Evolutionary conservation across 768 basidiomycete genomes (phyloP), one percentile per base, ranked within the genome.

Genomic region (Tremella mesenterica): DNA sequence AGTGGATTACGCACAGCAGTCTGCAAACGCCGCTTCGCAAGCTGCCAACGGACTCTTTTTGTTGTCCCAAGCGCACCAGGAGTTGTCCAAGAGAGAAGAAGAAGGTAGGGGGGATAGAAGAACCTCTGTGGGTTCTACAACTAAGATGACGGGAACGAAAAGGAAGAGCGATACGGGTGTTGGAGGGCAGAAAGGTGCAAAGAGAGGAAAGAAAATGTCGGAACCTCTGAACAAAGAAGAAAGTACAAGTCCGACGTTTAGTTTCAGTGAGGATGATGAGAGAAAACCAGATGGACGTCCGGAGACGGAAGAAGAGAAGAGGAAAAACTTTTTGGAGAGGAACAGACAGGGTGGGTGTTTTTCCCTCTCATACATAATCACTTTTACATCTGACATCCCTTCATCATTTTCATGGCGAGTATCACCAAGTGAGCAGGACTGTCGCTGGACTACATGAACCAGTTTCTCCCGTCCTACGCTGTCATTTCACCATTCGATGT

Each of bases 301-400:
- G 21, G 90, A 95, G 78, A 96, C 93, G 0, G 95, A 99, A 72
- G 95, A 97, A 73, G 95, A 97, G 70, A 99, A 99, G 75, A 79
- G 95, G 36, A 83, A 81, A 74, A 97, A 96, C 75, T 97, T 99
- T 75, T 76, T 99, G 56, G 95, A 97, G 74, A 80, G 95, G 57
- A 99, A 99, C 70, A 80, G 95, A 65, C 95, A 97, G 81, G 93
- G 93, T 96, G 57, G 48, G 78, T 70, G 23, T 14, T 2, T 6
- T 5, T 5, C 23, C 33, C 18, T 34, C 12, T 34, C 33, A 10
- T 34, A 18, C 33, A 34, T 10, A 10, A 18, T 36, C 16, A 30
- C 13, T 26, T 33, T 38, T 20, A 16, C 21, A 29, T 3, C 25
- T 28, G 5, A 31, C n/a, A n/a, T n/a, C n/a, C n/a, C n/a, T n/a